phyloP scores from a whole-genome alignment of 257 asterid genomes.

The Solanum appendiculatum region DNA sequence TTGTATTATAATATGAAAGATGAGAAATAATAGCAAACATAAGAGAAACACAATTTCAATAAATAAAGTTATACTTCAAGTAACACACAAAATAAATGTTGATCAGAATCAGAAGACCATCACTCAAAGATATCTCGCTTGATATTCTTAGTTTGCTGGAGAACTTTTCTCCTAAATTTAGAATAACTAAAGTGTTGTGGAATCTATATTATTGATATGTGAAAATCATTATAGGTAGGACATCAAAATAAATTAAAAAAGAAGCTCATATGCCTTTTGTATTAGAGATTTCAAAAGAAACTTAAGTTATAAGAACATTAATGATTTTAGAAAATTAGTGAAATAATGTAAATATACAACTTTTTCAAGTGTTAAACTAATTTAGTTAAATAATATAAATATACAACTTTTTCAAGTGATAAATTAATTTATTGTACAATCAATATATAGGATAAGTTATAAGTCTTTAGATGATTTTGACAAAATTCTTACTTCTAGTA shows the following conservation, averaged over 20 bases:
- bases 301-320: too few relatives aligned
- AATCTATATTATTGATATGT: background rate
- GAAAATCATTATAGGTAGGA: background rate
- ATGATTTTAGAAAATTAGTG: too few relatives aligned
- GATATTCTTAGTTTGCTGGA: background rate
- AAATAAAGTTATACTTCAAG: background rate
- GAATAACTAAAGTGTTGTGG: background rate
- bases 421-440: background rate
- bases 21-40: background rate
- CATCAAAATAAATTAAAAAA: background rate
- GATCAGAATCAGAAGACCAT: background rate
- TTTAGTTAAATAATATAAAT: background rate
- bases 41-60: background rate
- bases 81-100: background rate
- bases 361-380: background rate
- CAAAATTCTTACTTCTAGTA: background rate
- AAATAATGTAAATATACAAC: background rate
- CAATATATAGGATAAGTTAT: background rate
- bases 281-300: too few relatives aligned
- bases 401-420: background rate
- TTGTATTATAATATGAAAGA: background rate
- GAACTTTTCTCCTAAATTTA: background rate
- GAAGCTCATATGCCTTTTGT: background rate
- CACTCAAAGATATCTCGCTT: background rate
- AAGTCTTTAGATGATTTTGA: background rate